Base-by-base conservation (phyloP, 805 yeast genomes). In the Teunomyces kruisii region DNA sequence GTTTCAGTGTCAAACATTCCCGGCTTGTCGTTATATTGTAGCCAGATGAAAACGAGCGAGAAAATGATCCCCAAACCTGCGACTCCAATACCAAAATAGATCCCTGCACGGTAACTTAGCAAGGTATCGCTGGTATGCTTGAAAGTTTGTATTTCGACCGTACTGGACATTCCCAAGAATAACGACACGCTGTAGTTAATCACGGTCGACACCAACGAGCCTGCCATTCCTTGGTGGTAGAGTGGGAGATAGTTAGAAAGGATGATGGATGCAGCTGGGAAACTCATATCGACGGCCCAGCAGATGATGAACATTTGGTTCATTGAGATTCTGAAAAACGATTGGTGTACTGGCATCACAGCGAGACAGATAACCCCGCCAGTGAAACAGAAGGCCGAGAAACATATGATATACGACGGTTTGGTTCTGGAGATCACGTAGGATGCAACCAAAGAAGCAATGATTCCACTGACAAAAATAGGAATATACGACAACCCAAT, bases 241-340 rank as follows among this genome's bases (percentile, higher is more conserved):
- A 70, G 61, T 0, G 91, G 90, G 30, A 86, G 66, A 39, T 67
- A 67, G 48, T 81, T 81, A 6, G 84, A 76, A 33, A 86, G 60
- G 10, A 83, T 74, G 40, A 86, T 71, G 0, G 89, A 79, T 0
- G 86, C 82, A 1, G 91, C 83, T 0, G 94, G 92, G 61, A 85
- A 86, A 22, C 87, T 80, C 59, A 83, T 67, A 59, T 86, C 92
- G 90, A 86, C 84, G 2, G 89, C 95, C 72, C 82, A 83, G 10
- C 83, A 76, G 4, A 80, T 64, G 5, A 86, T 63, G 13, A 81
- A 52, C 71, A 78, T 69, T 26, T 78, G 74, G 3, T 84, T 81
- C 55, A 86, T 73, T 2, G 78, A 61, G 56, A 80, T 72, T 6
- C 74, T 68, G 76, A 80, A 86, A 57, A 75, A 87, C 0, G 78